Percentiles rank a stretch among this genome's conserved stretches.
phyloP scores from a whole-genome alignment of 495 filamentous ascomycete species.

The Xylaria curta region DNA sequence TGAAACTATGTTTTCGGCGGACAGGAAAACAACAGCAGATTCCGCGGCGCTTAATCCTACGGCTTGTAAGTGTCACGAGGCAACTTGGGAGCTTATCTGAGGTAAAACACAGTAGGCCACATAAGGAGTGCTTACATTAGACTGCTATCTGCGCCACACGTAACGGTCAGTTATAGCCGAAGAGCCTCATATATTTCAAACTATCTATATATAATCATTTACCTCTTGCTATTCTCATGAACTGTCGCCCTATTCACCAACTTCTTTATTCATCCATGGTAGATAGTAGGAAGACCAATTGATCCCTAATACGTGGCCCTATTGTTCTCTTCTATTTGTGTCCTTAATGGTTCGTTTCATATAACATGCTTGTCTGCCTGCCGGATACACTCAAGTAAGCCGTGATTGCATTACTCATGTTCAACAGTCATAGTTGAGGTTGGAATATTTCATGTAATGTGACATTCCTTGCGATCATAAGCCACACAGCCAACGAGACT shows the following conservation, averaged over 20 bases:
- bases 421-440: not conserved
- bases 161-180: not conserved
- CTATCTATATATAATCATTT: not conserved
- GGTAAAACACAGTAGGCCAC: not conserved
- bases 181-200: not conserved
- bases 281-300: not conserved
- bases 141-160: not conserved
- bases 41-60: not conserved
- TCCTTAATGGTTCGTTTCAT: not conserved
- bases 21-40: not conserved
- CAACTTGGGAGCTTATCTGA: not conserved
- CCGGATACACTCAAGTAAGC: not conserved
- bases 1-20: not conserved
- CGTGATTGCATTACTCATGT: not conserved
- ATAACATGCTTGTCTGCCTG: not conserved
- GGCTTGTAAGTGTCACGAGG: not conserved
- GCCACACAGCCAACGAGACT: not conserved
- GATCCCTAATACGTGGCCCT: not conserved
- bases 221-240: not conserved
- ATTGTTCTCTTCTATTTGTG: not conserved
- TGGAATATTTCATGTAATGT: not conserved
- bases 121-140: not conserved
- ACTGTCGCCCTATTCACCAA: not conserved
- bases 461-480: not conserved
- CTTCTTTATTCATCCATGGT: not conserved